Evolutionary conservation across 345 rosid genomes (phyloP).

Genomic region (Melaleuca quinquenervia): DNA sequence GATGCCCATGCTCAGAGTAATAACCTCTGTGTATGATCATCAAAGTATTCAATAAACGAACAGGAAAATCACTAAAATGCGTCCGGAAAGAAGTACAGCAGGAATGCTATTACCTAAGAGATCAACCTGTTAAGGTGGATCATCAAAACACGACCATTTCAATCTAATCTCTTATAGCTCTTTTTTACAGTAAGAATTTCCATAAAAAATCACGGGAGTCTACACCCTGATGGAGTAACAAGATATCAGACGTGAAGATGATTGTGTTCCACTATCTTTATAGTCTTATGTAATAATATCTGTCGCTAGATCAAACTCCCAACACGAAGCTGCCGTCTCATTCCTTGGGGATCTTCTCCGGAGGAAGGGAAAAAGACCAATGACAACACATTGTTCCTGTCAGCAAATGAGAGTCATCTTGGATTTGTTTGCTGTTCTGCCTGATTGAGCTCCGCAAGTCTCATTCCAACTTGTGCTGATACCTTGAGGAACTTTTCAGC

Average conservation of each 20-base stretch:
- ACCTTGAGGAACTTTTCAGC: conserved; percentile 12
- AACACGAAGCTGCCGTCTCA: not conserved
- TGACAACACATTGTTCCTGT: not conserved
- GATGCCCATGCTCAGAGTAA: not conserved
- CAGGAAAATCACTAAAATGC: not conserved
- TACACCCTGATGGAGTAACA: not conserved
- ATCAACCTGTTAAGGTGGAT: not conserved
- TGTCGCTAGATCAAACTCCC: not conserved
- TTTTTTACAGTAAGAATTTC: not conserved
- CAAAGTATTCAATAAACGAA: not conserved
- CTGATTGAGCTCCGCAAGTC: conserved; percentile 7
- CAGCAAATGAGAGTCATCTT: not conserved
- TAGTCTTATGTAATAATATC: not conserved
- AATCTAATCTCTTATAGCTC: not conserved
- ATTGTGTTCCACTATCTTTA: not conserved
- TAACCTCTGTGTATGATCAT: not conserved
- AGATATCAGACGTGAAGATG: not conserved
- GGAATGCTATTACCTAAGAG: not conserved
- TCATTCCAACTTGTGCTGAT: conserved; percentile 2
- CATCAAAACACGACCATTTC: not conserved
- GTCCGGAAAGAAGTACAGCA: not conserved
- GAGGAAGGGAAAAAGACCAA: not conserved
- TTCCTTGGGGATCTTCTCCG: not conserved
- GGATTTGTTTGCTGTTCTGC: not conserved
- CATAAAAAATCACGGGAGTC: not conserved